Evolutionary conservation across 2,329 filamentous ascomycete genomes (phyloP).

Genomic region (Alternaria consortialis): DNA sequence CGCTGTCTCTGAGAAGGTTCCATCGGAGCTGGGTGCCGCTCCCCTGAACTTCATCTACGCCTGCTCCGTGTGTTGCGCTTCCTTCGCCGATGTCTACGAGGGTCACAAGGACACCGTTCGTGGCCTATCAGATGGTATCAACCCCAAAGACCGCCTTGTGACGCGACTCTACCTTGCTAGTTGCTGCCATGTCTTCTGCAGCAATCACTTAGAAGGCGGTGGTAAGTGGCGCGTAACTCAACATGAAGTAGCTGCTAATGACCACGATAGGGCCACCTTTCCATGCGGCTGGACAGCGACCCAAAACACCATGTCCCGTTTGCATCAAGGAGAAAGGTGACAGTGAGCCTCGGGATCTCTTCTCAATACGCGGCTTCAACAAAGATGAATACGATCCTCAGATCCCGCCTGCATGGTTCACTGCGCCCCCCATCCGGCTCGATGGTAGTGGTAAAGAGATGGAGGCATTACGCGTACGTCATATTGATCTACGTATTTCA

Average conservation of each 20-base stretch:
- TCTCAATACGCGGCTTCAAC: constrained; percentile 55
- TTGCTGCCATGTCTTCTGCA: constrained; percentile 61
- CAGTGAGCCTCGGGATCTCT: constrained; percentile 50
- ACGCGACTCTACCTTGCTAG: constrained; percentile 58
- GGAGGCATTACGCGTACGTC: constrained; percentile 54
- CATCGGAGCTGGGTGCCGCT: constrained; percentile 39
- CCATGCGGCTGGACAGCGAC: constrained; percentile 52
- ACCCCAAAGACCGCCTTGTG: constrained; percentile 50
- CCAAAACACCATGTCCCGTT: constrained; percentile 56
- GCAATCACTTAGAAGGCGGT: constrained; percentile 58
- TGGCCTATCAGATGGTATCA: constrained; percentile 51
- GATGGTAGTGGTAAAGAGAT: constrained; percentile 47
- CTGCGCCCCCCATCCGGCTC: constrained; percentile 56
- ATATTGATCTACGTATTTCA: neutral
- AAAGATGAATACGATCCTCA: constrained; percentile 54
- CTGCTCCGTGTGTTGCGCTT: constrained; percentile 59
- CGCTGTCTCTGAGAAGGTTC: constrained; percentile 15
- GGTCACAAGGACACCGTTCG: constrained; percentile 47
- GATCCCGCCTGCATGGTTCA: constrained; percentile 56
- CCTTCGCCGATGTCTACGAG: constrained; percentile 57
- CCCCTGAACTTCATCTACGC: constrained; percentile 59
- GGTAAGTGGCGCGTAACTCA: constrained; percentile 48
- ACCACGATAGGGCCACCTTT: constrained; percentile 55
- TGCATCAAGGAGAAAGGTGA: constrained; percentile 53
- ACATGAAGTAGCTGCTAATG: constrained; percentile 3